Conservation (phyloP, 768 basidiomycete species). For the Zangia roseola region DNA sequence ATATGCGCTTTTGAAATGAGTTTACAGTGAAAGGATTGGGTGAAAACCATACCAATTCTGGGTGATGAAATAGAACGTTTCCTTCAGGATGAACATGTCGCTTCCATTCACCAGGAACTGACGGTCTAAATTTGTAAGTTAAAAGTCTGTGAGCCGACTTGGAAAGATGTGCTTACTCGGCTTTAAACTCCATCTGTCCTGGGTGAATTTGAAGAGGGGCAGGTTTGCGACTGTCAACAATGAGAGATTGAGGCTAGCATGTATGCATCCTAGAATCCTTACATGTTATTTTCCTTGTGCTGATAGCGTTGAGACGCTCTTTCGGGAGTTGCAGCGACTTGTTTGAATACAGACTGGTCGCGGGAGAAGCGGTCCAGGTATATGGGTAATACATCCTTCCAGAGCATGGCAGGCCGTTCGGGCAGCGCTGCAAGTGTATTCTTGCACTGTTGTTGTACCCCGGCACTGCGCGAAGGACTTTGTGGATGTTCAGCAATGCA, state of each 20-base stretch:
- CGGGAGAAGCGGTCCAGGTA: background rate
- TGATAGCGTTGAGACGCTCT: conserved; percentile 11
- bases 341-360: background rate
- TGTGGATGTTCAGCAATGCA: background rate
- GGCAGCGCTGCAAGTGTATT: conserved; percentile 9
- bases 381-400: background rate
- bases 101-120: conserved; percentile 4
- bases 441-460: background rate
- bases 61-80: background rate
- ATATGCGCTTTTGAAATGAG: no score
- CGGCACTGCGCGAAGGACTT: no score
- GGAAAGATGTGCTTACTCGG: conserved; percentile 1
- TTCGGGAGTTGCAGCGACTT: conserved; percentile 8
- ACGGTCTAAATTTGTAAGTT: background rate
- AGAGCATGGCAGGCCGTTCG: background rate
- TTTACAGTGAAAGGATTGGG: no score
- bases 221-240: background rate
- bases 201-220: background rate
- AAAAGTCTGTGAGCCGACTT: background rate
- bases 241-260: background rate
- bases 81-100: background rate
- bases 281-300: conserved; percentile 2
- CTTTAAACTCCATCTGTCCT: conserved; percentile 7
- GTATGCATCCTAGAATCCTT: background rate
- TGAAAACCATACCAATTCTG: no score